Base-by-base conservation (phyloP, 2,329 filamentous ascomycete genomes). In the Ceratocystis albifundus region DNA sequence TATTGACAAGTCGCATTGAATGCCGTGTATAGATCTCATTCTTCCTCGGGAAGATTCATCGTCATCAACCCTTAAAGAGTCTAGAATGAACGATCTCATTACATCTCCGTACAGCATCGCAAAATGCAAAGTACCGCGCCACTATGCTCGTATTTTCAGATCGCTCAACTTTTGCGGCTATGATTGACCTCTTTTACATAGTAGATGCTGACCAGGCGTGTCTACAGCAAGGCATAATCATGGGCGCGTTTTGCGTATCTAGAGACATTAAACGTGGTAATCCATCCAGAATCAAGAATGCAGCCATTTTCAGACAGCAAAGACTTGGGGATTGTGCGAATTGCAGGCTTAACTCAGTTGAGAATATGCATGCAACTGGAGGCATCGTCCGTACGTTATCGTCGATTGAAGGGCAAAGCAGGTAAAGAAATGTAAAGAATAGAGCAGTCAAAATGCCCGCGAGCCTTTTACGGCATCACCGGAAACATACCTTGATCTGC, bases 401-500 rank as follows among this genome's bases (percentile, higher is more conserved):
- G 50, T 64, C 32, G 67, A 64, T 62, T 55, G 44, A 50, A 36
- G 55, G 36, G 59, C 12, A 62, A 53, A 66, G 61, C 67, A 68
- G 62, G 41, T 66, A 28, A 28, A 66, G 28, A 66, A 63, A 62
- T n/a, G 53, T 22, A 66, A 12, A 12, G 48, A 66, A 65, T 59
- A 68, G 67, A 68, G 67, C 67, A 68, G 67, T 68, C 67, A 68
- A 68, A 66, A 68, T 68, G 64, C 67, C 67, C 61, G 67, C 59
- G 67, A 61, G 67, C 61, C 64, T 61, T 64, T 61, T 25, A 65
- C 44, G 66, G 59, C 67, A 87, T 87, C 82, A 88, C 84, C 82
- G 86, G 91, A 88, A 91, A 99, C 94, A 95, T 99, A 99, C 94
- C 94, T 99, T 97, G 82, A 99, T 95, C 87, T 95, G 90, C 80